These are phyloP conservation scores for Volvox carteri DNA, from an alignment of 163 green algal species.

Conservation along the genomic window DNA sequence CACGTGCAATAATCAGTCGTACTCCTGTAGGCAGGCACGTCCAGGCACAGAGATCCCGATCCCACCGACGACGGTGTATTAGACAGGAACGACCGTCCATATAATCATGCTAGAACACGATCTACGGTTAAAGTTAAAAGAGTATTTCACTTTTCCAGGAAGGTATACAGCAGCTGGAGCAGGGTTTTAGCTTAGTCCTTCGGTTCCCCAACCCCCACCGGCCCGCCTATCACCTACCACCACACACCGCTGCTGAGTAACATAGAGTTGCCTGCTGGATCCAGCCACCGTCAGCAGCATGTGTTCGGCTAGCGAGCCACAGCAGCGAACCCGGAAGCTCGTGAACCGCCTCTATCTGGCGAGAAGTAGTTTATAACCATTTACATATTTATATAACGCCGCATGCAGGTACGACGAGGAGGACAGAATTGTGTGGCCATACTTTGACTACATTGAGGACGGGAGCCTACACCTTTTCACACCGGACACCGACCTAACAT, in stretches of 20 bases:
- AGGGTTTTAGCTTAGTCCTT: background rate
- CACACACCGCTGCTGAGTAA: background rate
- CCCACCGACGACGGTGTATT: too few relatives aligned
- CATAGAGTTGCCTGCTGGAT: background rate
- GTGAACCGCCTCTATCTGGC: background rate
- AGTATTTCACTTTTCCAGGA: too few relatives aligned
- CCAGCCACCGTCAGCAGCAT: background rate
- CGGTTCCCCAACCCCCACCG: too few relatives aligned
- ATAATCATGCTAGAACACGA: too few relatives aligned
- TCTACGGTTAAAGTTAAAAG: too few relatives aligned
- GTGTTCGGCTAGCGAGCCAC: background rate
- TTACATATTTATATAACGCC: background rate
- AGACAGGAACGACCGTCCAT: too few relatives aligned
- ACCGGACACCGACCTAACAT: slow-evolving; percentile 2
- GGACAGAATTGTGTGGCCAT: background rate
- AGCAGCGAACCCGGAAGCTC: too few relatives aligned
- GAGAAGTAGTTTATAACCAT: background rate
- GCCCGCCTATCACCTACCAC: background rate
- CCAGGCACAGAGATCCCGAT: too few relatives aligned
- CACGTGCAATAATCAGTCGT: too few relatives aligned
- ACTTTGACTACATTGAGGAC: slow-evolving; percentile 3
- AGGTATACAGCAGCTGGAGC: too few relatives aligned
- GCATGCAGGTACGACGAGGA: slow-evolving; percentile 6
- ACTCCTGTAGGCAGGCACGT: too few relatives aligned
- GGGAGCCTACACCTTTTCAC: background rate